Evolutionary conservation across 2,329 filamentous ascomycete species (phyloP), one percentile per base, ranked within the genome.

Genomic region (Trichoderma sp.): DNA sequence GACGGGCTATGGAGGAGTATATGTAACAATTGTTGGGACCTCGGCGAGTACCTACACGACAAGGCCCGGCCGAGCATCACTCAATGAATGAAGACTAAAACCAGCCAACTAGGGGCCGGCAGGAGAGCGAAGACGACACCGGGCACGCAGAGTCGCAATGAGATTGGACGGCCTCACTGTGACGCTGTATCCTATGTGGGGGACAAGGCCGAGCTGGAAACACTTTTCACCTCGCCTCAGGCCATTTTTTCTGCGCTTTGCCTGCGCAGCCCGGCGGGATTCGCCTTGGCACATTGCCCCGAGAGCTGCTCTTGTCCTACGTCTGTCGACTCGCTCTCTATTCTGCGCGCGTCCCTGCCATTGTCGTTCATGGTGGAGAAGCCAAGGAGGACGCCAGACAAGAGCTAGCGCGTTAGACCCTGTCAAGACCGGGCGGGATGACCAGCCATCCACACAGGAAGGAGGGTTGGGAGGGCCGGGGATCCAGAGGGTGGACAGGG

Each of bases 171-270:
- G 45, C 19, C 54, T 34, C 48, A 39, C 26, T 34, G 51, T 48
- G 57, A 66, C 63, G 58, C 63, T 26, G 43, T 54, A 44, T 44
- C 52, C 64, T 50, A 66, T 66, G 66, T 67, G 66, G 66, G 58
- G 63, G 44, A n/a, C n/a, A 43, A 41, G 19, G 43, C 63, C 55
- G 63, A 50, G 45, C 21, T 48, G 34, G 34, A 52, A 56, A 51
- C 55, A 34, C 58, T 67, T 55, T 61, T 47, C 45, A 48, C 21
- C 39, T 64, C 15, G 19, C 41, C 44, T 65, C 56, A 48, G 55
- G 48, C 62, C 45, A 59, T 51, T 58, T 58, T 58, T 58, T 39
- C 41, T 39, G 21, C 56, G 43, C 41, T 47, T 44, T 21, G n/a
- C 10, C 26, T 39, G 28, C 28, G 44, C 26, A 39, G 30, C 45